Percentiles rank a stretch among this genome's conserved stretches.
These are phyloP conservation scores for Pythium aristosporum DNA, from an alignment of 352 stramenopile genomes.

Conservation along the genomic window DNA sequence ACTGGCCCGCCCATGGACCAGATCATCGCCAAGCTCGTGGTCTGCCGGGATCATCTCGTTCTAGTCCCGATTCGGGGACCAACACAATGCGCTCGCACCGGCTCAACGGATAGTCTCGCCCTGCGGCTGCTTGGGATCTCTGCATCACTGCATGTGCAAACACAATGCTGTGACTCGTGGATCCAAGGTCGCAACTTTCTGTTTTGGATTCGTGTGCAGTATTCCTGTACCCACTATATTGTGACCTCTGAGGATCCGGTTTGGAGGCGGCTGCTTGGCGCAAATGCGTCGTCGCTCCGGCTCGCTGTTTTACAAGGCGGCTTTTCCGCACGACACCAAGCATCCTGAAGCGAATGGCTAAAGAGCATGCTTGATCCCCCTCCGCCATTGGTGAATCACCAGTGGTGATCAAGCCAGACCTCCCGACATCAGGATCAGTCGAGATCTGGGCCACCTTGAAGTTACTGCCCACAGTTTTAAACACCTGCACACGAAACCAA, in stretches of 20 bases:
- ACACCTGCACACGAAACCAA: conserved; percentile 1
- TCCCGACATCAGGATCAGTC: background rate
- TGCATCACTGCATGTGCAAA: conserved; percentile 9
- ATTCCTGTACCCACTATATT: background rate
- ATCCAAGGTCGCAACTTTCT: background rate
- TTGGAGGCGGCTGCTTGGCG: background rate
- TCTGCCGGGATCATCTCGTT: too few species aligned
- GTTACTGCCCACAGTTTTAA: conserved; percentile 11
- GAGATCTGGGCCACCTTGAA: conserved; percentile 13
- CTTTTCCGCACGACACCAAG: conserved; percentile 1
- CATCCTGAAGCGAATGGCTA: background rate
- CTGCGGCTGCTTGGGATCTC: conserved; percentile 2
- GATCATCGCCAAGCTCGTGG: too few species aligned
- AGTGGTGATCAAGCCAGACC: background rate
- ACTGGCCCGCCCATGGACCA: background rate
- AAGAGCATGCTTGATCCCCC: background rate
- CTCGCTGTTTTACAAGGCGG: background rate
- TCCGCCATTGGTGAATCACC: background rate
- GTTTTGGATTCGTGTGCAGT: conserved; percentile 3
- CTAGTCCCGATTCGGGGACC: background rate
- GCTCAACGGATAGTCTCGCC: conserved; percentile 13
- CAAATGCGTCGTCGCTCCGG: conserved; percentile 3
- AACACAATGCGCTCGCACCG: background rate
- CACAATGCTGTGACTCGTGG: background rate
- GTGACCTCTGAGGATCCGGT: too few species aligned